Evolutionary conservation across 2,329 filamentous ascomycete species (phyloP).

Genomic region (Acephala macrosclerotiorum): DNA sequence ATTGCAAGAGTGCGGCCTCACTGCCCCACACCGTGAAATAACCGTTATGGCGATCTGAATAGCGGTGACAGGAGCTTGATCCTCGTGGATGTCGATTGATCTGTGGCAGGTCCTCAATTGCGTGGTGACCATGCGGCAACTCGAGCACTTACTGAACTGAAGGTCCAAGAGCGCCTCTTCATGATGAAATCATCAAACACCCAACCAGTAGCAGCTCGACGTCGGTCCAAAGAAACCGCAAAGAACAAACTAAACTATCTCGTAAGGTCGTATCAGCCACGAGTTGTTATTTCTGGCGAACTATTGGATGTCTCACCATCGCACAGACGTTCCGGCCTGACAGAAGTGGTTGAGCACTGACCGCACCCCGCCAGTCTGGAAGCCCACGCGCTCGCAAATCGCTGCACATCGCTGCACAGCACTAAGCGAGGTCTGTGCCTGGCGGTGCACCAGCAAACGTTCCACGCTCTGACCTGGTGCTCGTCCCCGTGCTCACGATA

Average conservation of each 20-base stretch:
- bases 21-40: background rate
- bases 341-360: background rate
- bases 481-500: background rate
- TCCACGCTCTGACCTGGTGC: background rate
- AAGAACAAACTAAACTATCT: background rate
- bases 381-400: background rate
- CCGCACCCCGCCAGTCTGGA: background rate
- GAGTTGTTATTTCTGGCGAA: background rate
- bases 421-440: background rate
- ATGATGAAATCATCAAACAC: background rate
- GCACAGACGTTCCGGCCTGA: conserved; percentile 2
- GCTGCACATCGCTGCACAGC: background rate
- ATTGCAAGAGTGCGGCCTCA: background rate
- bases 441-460: background rate
- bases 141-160: background rate
- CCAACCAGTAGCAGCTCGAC: background rate
- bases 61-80: background rate
- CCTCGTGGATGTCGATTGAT: background rate
- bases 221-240: background rate
- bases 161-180: background rate
- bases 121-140: background rate
- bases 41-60: background rate
- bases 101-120: background rate
- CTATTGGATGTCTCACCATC: background rate
- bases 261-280: background rate